A percentile compares a stretch with the other conserved stretches of the same genome.
These are phyloP conservation scores for Sporothrix pseudoabietina DNA, from an alignment of 2,329 filamentous ascomycete species.

Conservation along the genomic window DNA sequence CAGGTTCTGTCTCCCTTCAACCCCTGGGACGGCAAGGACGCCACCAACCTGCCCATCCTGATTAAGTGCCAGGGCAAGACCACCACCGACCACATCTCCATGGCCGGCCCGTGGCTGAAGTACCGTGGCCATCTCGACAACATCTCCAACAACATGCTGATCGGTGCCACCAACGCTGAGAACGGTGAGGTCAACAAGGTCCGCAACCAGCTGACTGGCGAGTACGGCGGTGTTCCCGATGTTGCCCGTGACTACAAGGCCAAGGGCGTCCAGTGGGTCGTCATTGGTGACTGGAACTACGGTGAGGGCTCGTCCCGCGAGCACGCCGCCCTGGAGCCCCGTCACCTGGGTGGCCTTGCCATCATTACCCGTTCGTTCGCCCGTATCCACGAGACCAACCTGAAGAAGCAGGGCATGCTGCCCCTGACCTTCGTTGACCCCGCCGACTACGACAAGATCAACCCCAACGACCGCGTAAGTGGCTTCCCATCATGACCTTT, in stretches of 20 bases:
- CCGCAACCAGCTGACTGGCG: constrained; percentile 82
- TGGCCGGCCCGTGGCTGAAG: constrained; percentile 97
- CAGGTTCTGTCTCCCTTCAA: constrained; percentile 86
- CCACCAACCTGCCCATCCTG: constrained; percentile 78
- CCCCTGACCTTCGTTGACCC: constrained; percentile 93
- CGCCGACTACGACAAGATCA: constrained; percentile 96
- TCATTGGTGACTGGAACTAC: constrained; percentile 99
- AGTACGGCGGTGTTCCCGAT: constrained; percentile 85
- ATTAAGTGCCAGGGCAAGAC: constrained; percentile 98
- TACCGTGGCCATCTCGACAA: constrained; percentile 99
- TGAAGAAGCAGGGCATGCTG: constrained; percentile 99
- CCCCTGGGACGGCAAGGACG: constrained; percentile 91
- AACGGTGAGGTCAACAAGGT: constrained; percentile 98
- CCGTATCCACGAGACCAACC: constrained; percentile 99
- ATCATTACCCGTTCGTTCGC: constrained; percentile 96
- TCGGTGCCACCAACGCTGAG: constrained; percentile 92
- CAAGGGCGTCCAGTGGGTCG: constrained; percentile 94
- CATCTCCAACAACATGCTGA: constrained; percentile 99
- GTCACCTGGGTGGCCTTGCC: constrained; percentile 93
- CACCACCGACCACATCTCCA: constrained; percentile 95
- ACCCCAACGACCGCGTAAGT: constrained; percentile 78
- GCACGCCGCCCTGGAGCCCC: constrained; percentile 95
- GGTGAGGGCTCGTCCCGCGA: constrained; percentile 97
- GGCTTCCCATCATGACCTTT: neutral
- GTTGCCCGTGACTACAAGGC: constrained; percentile 98